These are phyloP conservation scores for Botryotinia convoluta DNA, from an alignment of 2,329 filamentous ascomycete species.

Conservation along the genomic window DNA sequence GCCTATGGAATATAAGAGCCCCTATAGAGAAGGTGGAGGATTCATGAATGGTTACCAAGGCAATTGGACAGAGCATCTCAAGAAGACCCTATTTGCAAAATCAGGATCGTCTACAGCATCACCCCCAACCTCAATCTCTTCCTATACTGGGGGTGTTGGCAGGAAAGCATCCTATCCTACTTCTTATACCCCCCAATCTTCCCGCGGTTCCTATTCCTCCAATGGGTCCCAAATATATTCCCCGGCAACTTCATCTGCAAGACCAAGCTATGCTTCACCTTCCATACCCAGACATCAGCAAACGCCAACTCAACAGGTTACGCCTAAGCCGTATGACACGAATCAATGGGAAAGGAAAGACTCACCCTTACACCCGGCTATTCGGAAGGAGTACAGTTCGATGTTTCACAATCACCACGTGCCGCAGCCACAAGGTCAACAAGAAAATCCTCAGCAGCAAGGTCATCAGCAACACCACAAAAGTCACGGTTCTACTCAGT, in stretches of 20 bases:
- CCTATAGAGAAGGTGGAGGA: constrained; percentile 54
- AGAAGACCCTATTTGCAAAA: constrained; percentile 34
- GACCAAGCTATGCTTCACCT: constrained; percentile 12
- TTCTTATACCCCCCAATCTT: constrained; percentile 2
- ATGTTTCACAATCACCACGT: constrained; percentile 29
- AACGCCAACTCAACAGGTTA: constrained; percentile 19
- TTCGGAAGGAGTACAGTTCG: constrained; percentile 37
- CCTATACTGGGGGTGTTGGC: constrained; percentile 12
- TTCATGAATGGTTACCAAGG: constrained; percentile 62
- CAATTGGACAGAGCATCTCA: constrained; percentile 33
- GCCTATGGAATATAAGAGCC: constrained; percentile 56
- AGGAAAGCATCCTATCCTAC: background rate
- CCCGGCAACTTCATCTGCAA: constrained; percentile 13
- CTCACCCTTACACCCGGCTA: constrained; percentile 41
- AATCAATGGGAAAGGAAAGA: constrained; percentile 34
- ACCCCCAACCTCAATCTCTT: constrained; percentile 13
- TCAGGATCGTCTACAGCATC: constrained; percentile 21
- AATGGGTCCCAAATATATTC: constrained; percentile 16
- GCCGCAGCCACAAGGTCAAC: constrained; percentile 17
- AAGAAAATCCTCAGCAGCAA: background rate
- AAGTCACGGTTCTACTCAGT: background rate
- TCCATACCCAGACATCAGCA: constrained; percentile 21
- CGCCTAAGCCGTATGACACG: constrained; percentile 13
- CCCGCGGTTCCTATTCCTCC: constrained; percentile 6
- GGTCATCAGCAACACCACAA: background rate